Evolutionary conservation across 164 flowering plant species (phyloP).

Genomic region (Kingdonia uniflora): DNA sequence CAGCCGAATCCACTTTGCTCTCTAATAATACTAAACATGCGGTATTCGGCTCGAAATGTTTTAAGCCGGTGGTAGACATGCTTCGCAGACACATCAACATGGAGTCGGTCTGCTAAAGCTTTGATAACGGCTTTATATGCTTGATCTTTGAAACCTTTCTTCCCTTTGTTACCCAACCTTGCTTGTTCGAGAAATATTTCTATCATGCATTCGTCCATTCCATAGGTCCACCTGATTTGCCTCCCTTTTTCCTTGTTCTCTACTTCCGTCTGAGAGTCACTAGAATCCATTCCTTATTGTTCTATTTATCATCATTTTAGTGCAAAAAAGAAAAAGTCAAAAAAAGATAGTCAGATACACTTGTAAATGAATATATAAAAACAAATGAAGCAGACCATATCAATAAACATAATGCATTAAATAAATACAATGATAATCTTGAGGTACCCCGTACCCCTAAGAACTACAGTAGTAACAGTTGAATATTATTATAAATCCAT

Average conservation of each 20-base stretch:
- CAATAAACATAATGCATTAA: too few species aligned
- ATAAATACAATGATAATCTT: too few species aligned
- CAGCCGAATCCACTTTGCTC: conserved; percentile 6
- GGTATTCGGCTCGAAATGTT: conserved; percentile 7
- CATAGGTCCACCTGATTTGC: conserved; percentile 8
- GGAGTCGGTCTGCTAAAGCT: conserved; percentile 7
- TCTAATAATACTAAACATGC: conserved; percentile 5
- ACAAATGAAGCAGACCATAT: too few species aligned
- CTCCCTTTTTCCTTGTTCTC: conserved; percentile 1
- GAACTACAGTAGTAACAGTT: too few species aligned
- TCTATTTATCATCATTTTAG: neutral
- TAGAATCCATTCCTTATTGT: conserved; percentile 1
- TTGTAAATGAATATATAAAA: too few species aligned
- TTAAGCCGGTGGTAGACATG: conserved; percentile 7
- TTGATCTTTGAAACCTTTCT: conserved; percentile 6
- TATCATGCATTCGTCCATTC: conserved; percentile 9
- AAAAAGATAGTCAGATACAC: too few species aligned
- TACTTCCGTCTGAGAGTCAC: conserved; percentile 1
- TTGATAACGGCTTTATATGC: conserved; percentile 9
- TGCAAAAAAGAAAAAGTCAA: too few species aligned
- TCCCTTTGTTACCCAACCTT: conserved; percentile 8
- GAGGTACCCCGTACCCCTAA: too few species aligned
- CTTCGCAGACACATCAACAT: conserved; percentile 2
- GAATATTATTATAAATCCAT: too few species aligned
- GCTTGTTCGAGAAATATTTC: conserved; percentile 7